Evolutionary conservation across 306 rosid genomes (phyloP).

Genomic region (Gastrolobium villosum): DNA sequence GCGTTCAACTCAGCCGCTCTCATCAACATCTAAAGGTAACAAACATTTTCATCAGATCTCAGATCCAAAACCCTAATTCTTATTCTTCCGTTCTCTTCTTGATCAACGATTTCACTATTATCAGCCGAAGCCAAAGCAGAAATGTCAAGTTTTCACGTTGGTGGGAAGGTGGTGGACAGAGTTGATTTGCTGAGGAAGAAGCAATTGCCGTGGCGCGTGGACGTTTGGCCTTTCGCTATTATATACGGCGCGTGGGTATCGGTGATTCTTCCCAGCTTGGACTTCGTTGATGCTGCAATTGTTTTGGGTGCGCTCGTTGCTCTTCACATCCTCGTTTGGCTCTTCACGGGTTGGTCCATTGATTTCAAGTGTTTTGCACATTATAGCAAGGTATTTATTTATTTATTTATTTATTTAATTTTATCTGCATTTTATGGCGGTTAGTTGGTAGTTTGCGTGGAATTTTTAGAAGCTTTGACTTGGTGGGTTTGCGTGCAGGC

Average conservation of each 20-base stretch:
- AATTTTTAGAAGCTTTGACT: not conserved
- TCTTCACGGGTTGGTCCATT: conserved; percentile 96
- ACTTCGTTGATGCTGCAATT: conserved; percentile 75
- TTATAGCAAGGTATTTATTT: conserved; percentile 67
- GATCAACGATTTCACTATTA: not conserved
- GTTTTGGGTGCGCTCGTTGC: conserved; percentile 74
- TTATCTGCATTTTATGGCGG: not conserved
- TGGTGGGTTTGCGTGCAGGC: conserved; percentile 61
- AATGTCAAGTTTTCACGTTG: conserved; percentile 85
- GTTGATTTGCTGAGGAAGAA: conserved; percentile 86
- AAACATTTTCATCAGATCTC: conserved; percentile 34
- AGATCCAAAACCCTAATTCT: conserved; percentile 35
- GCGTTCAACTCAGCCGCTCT: conserved; percentile 20
- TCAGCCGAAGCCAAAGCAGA: not conserved
- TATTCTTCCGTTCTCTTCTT: not conserved
- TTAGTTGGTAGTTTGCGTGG: not conserved
- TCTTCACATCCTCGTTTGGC: conserved; percentile 78
- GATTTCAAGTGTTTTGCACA: conserved; percentile 88
- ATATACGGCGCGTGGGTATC: conserved; percentile 67
- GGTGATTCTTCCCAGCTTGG: conserved; percentile 74
- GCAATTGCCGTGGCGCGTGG: conserved; percentile 77
- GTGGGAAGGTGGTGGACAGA: conserved; percentile 91
- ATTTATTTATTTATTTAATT: not conserved
- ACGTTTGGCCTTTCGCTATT: conserved; percentile 80
- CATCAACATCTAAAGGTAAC: not conserved